phyloP scores from a whole-genome alignment of 441 rosid species.

The Adansonia rubrostipa region DNA sequence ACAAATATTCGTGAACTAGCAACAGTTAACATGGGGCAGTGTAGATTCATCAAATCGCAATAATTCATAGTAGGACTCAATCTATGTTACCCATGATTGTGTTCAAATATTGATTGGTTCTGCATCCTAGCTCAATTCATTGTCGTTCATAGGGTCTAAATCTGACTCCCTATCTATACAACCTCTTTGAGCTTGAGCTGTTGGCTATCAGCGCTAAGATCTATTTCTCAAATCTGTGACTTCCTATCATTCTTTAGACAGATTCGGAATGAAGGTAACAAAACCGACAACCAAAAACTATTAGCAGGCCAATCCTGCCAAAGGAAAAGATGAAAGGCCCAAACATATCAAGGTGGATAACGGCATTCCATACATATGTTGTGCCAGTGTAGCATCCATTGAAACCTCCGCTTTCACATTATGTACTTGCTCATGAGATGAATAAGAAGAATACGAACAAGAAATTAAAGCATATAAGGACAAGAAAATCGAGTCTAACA shows the following conservation, averaged over 20 bases:
- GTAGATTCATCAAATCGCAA: neutral
- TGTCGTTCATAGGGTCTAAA: neutral
- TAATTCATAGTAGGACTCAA: neutral
- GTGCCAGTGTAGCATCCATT: neutral
- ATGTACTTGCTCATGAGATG: neutral
- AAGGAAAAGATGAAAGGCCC: neutral
- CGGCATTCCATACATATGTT: neutral
- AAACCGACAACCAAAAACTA: neutral
- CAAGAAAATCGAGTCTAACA: neutral
- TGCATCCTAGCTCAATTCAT: constrained; percentile 3
- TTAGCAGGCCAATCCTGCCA: constrained; percentile 9
- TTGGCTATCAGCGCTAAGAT: neutral
- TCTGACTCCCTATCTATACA: neutral
- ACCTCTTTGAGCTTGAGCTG: too few relatives aligned
- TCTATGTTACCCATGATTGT: neutral
- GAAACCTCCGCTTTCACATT: neutral
- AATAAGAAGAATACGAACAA: neutral
- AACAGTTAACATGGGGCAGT: neutral
- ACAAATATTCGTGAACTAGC: neutral
- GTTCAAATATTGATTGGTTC: neutral
- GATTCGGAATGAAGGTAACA: neutral
- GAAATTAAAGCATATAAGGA: constrained; percentile 8
- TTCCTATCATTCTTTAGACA: constrained; percentile 12
- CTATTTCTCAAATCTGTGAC: neutral
- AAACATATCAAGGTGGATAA: neutral